Evolutionary conservation across 2,329 filamentous ascomycete genomes (phyloP).

Genomic region (Diaporthe batatas): DNA sequence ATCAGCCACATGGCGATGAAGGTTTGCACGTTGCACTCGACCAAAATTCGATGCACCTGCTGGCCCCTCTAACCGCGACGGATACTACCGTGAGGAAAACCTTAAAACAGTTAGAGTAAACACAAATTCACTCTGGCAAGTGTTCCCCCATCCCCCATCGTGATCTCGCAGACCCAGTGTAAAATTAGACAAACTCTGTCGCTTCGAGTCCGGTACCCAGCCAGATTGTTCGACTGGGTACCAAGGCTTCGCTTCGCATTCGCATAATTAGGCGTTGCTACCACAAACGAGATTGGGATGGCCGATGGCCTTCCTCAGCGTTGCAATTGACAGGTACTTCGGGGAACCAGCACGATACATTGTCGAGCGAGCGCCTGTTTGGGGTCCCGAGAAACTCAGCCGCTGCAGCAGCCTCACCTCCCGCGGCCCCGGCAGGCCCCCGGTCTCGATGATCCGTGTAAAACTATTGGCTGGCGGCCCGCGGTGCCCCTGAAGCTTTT

Average conservation of each 20-base stretch:
- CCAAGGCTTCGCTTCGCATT: not conserved
- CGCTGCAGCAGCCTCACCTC: not conserved
- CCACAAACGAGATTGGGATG: not conserved
- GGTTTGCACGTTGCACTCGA: not conserved
- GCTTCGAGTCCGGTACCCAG: not conserved
- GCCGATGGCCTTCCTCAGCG: not conserved
- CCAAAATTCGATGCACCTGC: not conserved
- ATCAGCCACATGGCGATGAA: not conserved
- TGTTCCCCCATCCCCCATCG: not conserved
- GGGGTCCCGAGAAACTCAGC: not conserved
- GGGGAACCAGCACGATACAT: constrained; percentile 13
- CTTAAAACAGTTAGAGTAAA: not conserved
- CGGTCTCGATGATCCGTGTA: constrained; percentile 13
- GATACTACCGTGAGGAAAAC: constrained; percentile 21
- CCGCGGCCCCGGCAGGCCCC: not conserved
- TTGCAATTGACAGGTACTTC: constrained; percentile 20
- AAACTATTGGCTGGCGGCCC: constrained; percentile 30
- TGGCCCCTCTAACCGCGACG: constrained; percentile 22
- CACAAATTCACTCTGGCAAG: not conserved
- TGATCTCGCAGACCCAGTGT: constrained; percentile 13
- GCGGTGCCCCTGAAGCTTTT: constrained; percentile 26
- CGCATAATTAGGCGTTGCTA: not conserved
- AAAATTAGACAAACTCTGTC: constrained; percentile 32
- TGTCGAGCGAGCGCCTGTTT: not conserved
- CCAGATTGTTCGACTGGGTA: not conserved